phyloP scores from a whole-genome alignment of 2,329 filamentous ascomycete species.

The Drechmeria coniospora region DNA sequence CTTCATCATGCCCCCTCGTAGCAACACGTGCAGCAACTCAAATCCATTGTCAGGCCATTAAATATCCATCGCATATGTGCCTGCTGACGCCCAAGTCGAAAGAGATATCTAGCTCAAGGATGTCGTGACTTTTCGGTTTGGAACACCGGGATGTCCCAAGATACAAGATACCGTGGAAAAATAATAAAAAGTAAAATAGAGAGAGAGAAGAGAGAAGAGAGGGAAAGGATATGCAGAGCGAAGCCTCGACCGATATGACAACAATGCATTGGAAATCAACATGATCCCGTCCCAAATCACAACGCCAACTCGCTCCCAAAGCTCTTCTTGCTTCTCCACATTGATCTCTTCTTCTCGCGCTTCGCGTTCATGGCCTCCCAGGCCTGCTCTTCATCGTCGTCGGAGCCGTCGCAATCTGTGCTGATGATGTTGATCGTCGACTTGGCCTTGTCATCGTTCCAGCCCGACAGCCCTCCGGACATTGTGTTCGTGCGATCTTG shows the following conservation, averaged over 20 bases:
- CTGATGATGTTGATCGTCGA: constrained; percentile 22
- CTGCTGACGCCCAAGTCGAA: constrained; percentile 6
- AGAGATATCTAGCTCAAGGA: constrained; percentile 3
- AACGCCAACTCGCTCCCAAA: constrained; percentile 27
- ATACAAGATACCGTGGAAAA: constrained; percentile 12
- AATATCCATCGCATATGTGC: constrained; percentile 5
- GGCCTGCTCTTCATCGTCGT: constrained; percentile 50
- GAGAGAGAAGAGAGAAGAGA: not conserved
- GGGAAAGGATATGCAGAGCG: not conserved
- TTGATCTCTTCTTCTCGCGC: constrained; percentile 50
- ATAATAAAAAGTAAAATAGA: constrained; percentile 1
- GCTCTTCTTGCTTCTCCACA: constrained; percentile 48
- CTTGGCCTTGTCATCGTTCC: constrained; percentile 17
- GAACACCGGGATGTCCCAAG: constrained; percentile 3
- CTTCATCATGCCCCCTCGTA: too few relatives aligned
- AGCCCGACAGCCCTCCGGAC: constrained; percentile 18
- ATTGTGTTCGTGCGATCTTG: constrained; percentile 15
- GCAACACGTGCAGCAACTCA: constrained; percentile 9
- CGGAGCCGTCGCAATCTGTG: constrained; percentile 24
- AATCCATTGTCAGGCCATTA: constrained; percentile 11
- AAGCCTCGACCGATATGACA: too few relatives aligned
- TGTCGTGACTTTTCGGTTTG: not conserved
- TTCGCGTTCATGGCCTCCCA: constrained; percentile 59
- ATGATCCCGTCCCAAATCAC: constrained; percentile 2
- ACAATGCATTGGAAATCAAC: constrained; percentile 1